Percentiles rank a stretch among this genome's conserved stretches.
Evolutionary conservation across 495 filamentous ascomycete genomes (phyloP).

Genomic region (Tuber indicum): DNA sequence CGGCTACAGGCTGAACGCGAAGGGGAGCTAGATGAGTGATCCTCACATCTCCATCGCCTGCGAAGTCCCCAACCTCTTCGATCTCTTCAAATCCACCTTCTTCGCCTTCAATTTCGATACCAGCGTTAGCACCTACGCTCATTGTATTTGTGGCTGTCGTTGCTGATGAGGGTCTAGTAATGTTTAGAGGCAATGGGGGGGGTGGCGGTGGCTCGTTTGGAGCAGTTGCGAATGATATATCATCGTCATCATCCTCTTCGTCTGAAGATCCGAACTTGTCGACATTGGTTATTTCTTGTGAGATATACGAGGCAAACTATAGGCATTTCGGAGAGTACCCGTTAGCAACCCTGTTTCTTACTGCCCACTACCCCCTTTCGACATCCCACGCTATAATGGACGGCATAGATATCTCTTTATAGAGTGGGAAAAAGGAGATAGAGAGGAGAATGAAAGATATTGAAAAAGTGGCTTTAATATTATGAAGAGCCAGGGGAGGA

Average conservation of each 20-base stretch:
- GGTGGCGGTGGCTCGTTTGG: conserved; percentile 38
- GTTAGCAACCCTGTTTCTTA: conserved; percentile 30
- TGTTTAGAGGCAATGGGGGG: conserved; percentile 38
- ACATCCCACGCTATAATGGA: conserved; percentile 16
- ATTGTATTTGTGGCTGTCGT: conserved; percentile 7
- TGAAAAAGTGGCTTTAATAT: conserved; percentile 15
- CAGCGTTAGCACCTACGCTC: conserved; percentile 7
- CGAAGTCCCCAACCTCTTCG: conserved; percentile 35
- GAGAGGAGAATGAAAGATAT: conserved; percentile 8
- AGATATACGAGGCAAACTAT: conserved; percentile 40
- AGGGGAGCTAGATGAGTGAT: conserved; percentile 5
- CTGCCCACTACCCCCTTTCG: not conserved
- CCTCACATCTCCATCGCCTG: conserved; percentile 37
- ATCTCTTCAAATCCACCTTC: conserved; percentile 34
- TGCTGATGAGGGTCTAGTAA: conserved; percentile 15
- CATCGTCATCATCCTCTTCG: conserved; percentile 35
- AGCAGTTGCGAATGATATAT: conserved; percentile 36
- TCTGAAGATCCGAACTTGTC: conserved; percentile 40
- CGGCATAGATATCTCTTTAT: conserved; percentile 24
- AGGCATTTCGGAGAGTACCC: conserved; percentile 23
- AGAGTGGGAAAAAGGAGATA: conserved; percentile 20
- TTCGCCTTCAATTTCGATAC: conserved; percentile 2
- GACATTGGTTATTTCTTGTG: conserved; percentile 42
- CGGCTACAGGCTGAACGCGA: not conserved
- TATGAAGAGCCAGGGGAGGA: conserved; percentile 23